Percentiles rank a stretch among this genome's conserved stretches.
phyloP scores from a whole-genome alignment of 352 stramenopile genomes.

The Peronospora belbahrii region DNA sequence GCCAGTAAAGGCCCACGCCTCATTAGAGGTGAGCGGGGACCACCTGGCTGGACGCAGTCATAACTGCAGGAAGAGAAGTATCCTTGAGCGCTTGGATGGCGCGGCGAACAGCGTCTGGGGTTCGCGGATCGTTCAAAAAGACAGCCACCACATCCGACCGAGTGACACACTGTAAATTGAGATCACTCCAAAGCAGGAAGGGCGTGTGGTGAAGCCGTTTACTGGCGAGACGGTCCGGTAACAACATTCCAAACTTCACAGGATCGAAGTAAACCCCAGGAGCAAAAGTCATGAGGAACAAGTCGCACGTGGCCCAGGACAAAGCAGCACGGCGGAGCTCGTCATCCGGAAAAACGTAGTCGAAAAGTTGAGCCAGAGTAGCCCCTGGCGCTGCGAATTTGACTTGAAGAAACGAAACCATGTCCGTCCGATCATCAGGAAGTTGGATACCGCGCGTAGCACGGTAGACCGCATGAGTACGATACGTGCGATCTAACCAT shows the following conservation, averaged over 20 bases:
- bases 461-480: not conserved
- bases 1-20: too few species aligned
- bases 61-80: not conserved
- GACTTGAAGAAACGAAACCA: not conserved
- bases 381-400: not conserved
- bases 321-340: too few species aligned
- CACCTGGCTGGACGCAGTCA: not conserved
- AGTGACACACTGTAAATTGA: not conserved
- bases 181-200: not conserved
- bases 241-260: not conserved
- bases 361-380: not conserved
- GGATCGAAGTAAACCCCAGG: not conserved
- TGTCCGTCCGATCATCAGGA: too few species aligned
- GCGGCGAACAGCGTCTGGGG: not conserved
- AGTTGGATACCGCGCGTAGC: not conserved
- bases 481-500: not conserved
- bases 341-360: not conserved
- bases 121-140: not conserved
- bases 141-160: not conserved
- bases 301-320: not conserved
- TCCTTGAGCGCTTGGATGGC: not conserved
- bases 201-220: not conserved
- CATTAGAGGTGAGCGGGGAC: conserved; percentile 10
- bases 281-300: not conserved
- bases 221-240: not conserved